phyloP scores from a whole-genome alignment of 2,329 filamentous ascomycete species.

The Nemania serpens region DNA sequence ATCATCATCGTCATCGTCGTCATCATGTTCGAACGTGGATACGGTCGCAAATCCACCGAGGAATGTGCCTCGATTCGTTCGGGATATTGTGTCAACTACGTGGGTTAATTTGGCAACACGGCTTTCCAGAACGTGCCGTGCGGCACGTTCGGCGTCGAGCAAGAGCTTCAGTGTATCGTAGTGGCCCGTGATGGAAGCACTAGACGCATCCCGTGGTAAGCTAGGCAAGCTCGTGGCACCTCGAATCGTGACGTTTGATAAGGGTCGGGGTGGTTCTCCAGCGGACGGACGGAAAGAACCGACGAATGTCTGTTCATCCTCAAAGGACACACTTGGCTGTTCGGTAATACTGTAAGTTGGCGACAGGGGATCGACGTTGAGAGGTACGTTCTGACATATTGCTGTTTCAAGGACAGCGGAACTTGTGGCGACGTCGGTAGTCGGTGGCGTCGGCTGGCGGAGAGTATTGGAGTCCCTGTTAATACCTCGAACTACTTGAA shows the following conservation, averaged over 20 bases:
- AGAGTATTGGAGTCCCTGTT: conserved; percentile 40
- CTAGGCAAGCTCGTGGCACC: conserved; percentile 52
- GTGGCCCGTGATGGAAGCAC: conserved; percentile 49
- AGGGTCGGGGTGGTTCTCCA: conserved; percentile 43
- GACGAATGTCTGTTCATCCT: conserved; percentile 52
- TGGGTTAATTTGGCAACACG: conserved; percentile 60
- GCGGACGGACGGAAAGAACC: conserved; percentile 45
- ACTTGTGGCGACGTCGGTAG: conserved; percentile 35
- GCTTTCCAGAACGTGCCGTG: conserved; percentile 59
- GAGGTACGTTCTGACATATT: conserved; percentile 37
- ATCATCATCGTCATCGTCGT: conserved; percentile 49
- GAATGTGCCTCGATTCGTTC: conserved; percentile 42
- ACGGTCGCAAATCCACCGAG: conserved; percentile 43
- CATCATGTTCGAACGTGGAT: conserved; percentile 51
- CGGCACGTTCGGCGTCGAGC: conserved; percentile 61
- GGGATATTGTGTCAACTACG: conserved; percentile 53
- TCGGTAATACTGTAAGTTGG: conserved; percentile 45
- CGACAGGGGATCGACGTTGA: conserved; percentile 35
- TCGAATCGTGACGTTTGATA: conserved; percentile 54
- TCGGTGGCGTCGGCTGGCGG: conserved; percentile 33
- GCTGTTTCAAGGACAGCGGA: conserved; percentile 40
- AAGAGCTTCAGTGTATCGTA: conserved; percentile 57
- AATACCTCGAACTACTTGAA: conserved; percentile 51
- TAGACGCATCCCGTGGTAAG: conserved; percentile 42
- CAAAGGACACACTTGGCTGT: conserved; percentile 52